Percentiles rank a stretch among this genome's conserved stretches.
These are phyloP conservation scores for Tolypocladium tropicale DNA, from an alignment of 2,329 filamentous ascomycete genomes.

Conservation along the genomic window DNA sequence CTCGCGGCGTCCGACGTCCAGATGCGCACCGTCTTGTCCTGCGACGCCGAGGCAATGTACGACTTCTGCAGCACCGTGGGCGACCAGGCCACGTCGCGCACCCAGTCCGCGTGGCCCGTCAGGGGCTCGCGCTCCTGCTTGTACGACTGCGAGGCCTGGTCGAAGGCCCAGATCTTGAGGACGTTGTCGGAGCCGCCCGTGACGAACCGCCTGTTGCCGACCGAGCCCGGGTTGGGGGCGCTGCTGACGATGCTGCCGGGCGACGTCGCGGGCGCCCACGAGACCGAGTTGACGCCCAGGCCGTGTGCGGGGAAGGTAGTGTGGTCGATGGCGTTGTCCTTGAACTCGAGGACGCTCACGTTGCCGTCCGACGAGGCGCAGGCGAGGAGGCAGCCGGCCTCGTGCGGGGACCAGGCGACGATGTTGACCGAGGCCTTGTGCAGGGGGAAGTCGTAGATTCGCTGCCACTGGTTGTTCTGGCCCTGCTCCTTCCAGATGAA, in stretches of 20 bases:
- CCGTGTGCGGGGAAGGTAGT: slow-evolving; percentile 86
- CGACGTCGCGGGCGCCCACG: slow-evolving; percentile 79
- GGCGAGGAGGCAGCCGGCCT: slow-evolving; percentile 86
- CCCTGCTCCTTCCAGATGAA: slow-evolving; percentile 92
- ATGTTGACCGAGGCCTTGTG: slow-evolving; percentile 97
- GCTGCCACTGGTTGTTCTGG: slow-evolving; percentile 58
- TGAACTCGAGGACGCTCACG: slow-evolving; percentile 91
- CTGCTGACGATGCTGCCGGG: slow-evolving; percentile 79
- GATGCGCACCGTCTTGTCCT: slow-evolving; percentile 95
- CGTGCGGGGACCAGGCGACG: slow-evolving; percentile 94
- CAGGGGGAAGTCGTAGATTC: slow-evolving; percentile 84
- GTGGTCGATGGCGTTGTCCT: slow-evolving; percentile 88
- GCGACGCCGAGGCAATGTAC: slow-evolving; percentile 90
- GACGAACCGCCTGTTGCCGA: slow-evolving; percentile 71
- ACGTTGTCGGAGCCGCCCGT: slow-evolving; percentile 91
- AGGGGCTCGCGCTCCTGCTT: slow-evolving; percentile 55
- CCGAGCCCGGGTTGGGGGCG: slow-evolving; percentile 46
- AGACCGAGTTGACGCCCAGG: slow-evolving; percentile 89
- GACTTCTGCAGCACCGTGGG: slow-evolving; percentile 90
- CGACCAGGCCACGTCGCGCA: slow-evolving; percentile 94
- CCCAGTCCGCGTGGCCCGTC: slow-evolving; percentile 86
- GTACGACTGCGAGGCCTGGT: slow-evolving; percentile 49
- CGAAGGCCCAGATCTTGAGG: slow-evolving; percentile 88
- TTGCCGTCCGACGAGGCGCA: slow-evolving; percentile 91
- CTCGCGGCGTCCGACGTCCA: slow-evolving; percentile 67